Conservation (phyloP, 352 stramenopile species). For the Blastocystis sp. region DNA sequence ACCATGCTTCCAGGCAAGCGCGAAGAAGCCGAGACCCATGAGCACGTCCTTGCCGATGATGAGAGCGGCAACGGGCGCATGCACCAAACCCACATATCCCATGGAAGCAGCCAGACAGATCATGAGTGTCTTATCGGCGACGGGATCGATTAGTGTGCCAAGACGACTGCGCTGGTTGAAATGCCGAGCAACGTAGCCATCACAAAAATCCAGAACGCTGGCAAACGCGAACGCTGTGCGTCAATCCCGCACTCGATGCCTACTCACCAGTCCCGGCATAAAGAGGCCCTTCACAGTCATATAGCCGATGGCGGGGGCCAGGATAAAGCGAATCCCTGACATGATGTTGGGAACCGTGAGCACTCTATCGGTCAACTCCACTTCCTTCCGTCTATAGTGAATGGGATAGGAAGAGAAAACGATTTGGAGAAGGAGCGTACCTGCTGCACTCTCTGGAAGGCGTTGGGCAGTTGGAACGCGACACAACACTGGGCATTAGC, state of each 20-base stretch:
- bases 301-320: constrained; percentile 52
- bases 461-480: not conserved
- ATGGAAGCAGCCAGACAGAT: constrained; percentile 50
- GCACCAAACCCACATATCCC: constrained; percentile 43
- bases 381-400: constrained; percentile 39
- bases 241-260: not conserved
- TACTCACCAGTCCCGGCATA: constrained; percentile 34
- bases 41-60: constrained; percentile 65
- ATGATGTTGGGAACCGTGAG: constrained; percentile 65
- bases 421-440: constrained; percentile 29
- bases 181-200: constrained; percentile 59
- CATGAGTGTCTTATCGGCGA: constrained; percentile 61
- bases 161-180: constrained; percentile 51
- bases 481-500: not conserved
- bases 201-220: constrained; percentile 43
- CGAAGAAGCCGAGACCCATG: constrained; percentile 63
- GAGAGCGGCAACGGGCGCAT: constrained; percentile 31
- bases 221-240: constrained; percentile 56
- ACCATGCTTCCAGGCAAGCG: constrained; percentile 49
- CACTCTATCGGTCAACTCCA: constrained; percentile 14
- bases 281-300: constrained; percentile 48
- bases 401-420: not conserved
- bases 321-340: constrained; percentile 47
- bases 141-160: constrained; percentile 44
- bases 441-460: not conserved